Evolutionary conservation across 768 basidiomycete genomes (phyloP).

Genomic region (Mycena maculata): DNA sequence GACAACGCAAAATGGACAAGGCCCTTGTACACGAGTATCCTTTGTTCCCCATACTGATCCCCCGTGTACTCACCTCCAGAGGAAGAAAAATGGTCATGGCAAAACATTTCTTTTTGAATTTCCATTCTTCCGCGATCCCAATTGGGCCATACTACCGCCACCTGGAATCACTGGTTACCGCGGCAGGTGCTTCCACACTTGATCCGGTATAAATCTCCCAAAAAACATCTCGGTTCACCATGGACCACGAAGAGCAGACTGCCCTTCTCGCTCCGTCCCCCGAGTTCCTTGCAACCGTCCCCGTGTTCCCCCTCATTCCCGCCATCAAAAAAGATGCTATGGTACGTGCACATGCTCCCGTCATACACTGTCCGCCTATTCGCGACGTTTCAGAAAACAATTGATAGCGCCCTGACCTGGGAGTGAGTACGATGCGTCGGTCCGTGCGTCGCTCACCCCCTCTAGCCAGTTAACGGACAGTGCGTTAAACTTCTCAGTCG

Average conservation of each 20-base stretch:
- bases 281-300: constrained; percentile 69
- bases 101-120: too few relatives aligned
- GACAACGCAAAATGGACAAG: too few relatives aligned
- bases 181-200: neutral
- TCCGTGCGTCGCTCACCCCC: constrained; percentile 3
- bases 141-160: too few relatives aligned
- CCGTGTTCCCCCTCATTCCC: constrained; percentile 86
- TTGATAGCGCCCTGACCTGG: constrained; percentile 82
- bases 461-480: constrained; percentile 83
- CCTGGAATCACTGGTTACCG: too few relatives aligned
- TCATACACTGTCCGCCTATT: constrained; percentile 14
- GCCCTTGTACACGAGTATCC: too few relatives aligned
- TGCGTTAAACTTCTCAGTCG: constrained; percentile 83
- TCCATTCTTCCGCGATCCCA: too few relatives aligned
- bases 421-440: constrained; percentile 63
- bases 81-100: too few relatives aligned
- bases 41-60: too few relatives aligned
- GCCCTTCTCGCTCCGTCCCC: constrained; percentile 64
- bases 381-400: constrained; percentile 54
- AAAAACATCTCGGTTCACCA: neutral
- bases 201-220: neutral
- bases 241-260: constrained; percentile 60
- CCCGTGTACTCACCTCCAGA: too few relatives aligned
- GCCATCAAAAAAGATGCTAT: constrained; percentile 75
- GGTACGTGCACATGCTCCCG: constrained; percentile 55